These are phyloP conservation scores for Botrytis porri DNA, from an alignment of 2,329 filamentous ascomycete species.

Conservation along the genomic window DNA sequence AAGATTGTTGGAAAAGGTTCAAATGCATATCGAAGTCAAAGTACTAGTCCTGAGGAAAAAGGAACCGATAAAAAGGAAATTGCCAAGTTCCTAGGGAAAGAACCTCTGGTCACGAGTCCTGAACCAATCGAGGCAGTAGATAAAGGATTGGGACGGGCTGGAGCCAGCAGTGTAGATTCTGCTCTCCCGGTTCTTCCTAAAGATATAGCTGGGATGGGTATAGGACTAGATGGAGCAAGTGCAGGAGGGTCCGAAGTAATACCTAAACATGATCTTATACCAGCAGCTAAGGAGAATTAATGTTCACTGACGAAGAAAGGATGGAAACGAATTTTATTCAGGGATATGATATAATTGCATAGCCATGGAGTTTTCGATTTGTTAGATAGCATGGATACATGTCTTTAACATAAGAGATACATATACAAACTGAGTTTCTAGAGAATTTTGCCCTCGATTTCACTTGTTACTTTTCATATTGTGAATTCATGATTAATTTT, in stretches of 20 bases:
- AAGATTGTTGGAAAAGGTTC: constrained; percentile 50
- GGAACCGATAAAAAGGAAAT: background rate
- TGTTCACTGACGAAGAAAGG: background rate
- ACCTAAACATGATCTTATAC: background rate
- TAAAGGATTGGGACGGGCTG: background rate
- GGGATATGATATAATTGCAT: background rate
- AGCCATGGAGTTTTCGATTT: background rate
- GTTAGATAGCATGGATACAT: background rate
- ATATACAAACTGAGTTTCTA: background rate
- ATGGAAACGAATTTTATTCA: too few species aligned
- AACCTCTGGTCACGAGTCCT: background rate
- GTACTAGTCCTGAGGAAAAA: background rate
- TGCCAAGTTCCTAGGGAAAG: background rate
- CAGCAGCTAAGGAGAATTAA: background rate
- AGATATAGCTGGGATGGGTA: background rate
- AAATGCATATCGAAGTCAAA: background rate
- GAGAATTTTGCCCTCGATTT: too few species aligned
- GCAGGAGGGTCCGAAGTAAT: background rate
- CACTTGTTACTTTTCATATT: background rate
- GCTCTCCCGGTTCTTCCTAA: background rate
- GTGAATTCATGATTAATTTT: background rate
- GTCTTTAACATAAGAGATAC: background rate
- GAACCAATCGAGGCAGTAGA: background rate
- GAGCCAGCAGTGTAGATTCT: background rate
- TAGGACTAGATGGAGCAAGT: background rate